phyloP scores from a whole-genome alignment of 768 basidiomycete genomes.

The Trametes maxima region DNA sequence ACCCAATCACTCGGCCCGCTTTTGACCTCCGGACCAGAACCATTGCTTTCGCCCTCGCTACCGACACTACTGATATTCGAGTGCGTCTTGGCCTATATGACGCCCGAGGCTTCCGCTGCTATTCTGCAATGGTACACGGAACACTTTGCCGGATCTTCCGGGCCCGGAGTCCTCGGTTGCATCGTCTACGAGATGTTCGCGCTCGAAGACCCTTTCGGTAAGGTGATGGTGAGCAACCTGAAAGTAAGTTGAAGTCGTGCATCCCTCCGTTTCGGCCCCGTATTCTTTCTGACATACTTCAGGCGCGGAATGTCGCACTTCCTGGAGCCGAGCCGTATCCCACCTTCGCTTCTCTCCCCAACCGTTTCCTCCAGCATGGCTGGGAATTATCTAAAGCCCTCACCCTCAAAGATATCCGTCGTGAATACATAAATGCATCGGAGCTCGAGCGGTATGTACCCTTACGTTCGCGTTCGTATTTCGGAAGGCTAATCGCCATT shows the following conservation, averaged over 20 bases:
- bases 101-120: slow-evolving; percentile 53
- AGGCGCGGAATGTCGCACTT: slow-evolving; percentile 74
- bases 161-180: slow-evolving; percentile 46
- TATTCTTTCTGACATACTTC: not conserved
- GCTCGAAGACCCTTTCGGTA: slow-evolving; percentile 85
- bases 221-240: slow-evolving; percentile 88
- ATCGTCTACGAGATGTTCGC: slow-evolving; percentile 95
- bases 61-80: slow-evolving; percentile 91
- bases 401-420: slow-evolving; percentile 71
- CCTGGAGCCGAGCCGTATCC: slow-evolving; percentile 72
- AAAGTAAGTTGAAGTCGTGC: slow-evolving; percentile 48
- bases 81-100: slow-evolving; percentile 92
- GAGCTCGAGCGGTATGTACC: slow-evolving; percentile 64
- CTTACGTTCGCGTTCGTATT: not conserved
- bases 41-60: slow-evolving; percentile 57
- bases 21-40: slow-evolving; percentile 30
- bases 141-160: slow-evolving; percentile 41
- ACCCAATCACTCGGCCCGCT: slow-evolving; percentile 47
- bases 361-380: slow-evolving; percentile 59
- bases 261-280: not conserved
- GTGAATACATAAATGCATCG: slow-evolving; percentile 43
- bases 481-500: not conserved
- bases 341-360: slow-evolving; percentile 54
- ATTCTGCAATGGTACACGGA: slow-evolving; percentile 77
- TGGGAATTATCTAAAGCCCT: slow-evolving; percentile 59